Conservation (phyloP, 1,139 yeast genomes). For the Kluyveromyces sp. region DNA sequence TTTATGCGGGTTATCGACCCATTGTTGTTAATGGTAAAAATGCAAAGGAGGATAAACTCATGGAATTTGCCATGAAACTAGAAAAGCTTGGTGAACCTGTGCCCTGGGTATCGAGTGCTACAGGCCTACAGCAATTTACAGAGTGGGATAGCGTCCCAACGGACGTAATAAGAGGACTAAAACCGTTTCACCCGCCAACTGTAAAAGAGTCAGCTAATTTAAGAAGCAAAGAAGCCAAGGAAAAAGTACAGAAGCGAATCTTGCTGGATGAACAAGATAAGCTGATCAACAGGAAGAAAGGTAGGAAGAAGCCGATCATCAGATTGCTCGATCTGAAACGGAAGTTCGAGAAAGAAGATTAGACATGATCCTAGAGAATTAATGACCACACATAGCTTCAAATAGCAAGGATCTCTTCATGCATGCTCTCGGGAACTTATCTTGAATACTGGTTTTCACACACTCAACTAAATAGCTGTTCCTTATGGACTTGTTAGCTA, state of each 20-base stretch:
- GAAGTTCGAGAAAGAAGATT: constrained; percentile 6
- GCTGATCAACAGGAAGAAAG: constrained; percentile 15
- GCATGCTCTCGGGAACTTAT: neutral
- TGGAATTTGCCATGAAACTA: constrained; percentile 29
- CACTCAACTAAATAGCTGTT: too few relatives aligned
- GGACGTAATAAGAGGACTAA: constrained; percentile 21
- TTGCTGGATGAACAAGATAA: constrained; percentile 16
- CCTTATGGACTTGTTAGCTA: neutral
- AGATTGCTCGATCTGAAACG: constrained; percentile 17
- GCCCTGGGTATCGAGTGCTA: constrained; percentile 28
- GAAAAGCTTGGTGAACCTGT: constrained; percentile 24
- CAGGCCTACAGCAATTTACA: constrained; percentile 28
- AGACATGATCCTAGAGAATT: neutral
- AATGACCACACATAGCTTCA: neutral
- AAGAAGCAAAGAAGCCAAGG: constrained; percentile 11
- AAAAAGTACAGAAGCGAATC: constrained; percentile 13
- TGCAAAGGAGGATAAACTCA: constrained; percentile 17
- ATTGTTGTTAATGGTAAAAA: constrained; percentile 16
- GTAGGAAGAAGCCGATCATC: constrained; percentile 15
- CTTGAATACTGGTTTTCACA: neutral
- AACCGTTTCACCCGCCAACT: constrained; percentile 17
- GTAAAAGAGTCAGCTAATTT: constrained; percentile 1
- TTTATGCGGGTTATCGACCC: constrained; percentile 31
- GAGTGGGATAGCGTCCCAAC: constrained; percentile 33
- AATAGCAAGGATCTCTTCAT: neutral